phyloP scores from a whole-genome alignment of 2,329 filamentous ascomycete species.

The Fusarium longipes region DNA sequence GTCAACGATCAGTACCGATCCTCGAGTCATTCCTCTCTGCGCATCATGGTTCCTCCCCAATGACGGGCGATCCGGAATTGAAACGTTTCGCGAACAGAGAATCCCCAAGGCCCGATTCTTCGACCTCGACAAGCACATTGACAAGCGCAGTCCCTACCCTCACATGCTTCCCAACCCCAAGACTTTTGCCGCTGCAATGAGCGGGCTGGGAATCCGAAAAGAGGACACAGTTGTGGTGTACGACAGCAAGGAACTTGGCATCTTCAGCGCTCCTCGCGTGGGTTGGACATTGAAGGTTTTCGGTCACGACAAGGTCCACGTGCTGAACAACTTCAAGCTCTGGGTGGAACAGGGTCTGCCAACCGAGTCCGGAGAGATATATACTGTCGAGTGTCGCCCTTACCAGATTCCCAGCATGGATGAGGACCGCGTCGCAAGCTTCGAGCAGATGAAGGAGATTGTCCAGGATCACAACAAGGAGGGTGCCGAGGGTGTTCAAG shows the following conservation, averaged over 20 bases:
- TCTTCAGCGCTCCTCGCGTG: constrained; percentile 93
- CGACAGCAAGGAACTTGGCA: constrained; percentile 88
- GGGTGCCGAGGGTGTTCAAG: constrained; percentile 83
- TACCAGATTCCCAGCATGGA: constrained; percentile 73
- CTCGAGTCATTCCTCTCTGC: constrained; percentile 88
- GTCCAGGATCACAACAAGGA: constrained; percentile 83
- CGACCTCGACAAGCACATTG: constrained; percentile 91
- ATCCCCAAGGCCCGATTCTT: constrained; percentile 96
- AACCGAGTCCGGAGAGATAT: constrained; percentile 81
- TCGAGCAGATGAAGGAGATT: constrained; percentile 84
- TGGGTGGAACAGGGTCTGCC: constrained; percentile 89
- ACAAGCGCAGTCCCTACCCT: constrained; percentile 87
- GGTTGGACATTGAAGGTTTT: constrained; percentile 94
- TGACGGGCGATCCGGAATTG: constrained; percentile 82
- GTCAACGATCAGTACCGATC: constrained; percentile 81
- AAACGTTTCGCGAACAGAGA: constrained; percentile 83
- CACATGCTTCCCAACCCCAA: constrained; percentile 93
- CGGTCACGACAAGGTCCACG: constrained; percentile 86
- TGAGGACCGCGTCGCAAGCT: constrained; percentile 76
- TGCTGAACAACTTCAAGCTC: constrained; percentile 95
- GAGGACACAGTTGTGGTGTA: constrained; percentile 96
- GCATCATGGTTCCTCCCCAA: constrained; percentile 98
- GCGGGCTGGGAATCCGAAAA: constrained; percentile 83
- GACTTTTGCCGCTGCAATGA: constrained; percentile 88
- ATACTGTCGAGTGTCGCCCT: constrained; percentile 71